Evolutionary conservation across 2,329 filamentous ascomycete species (phyloP).

Genomic region (Apiospora phragmitis): DNA sequence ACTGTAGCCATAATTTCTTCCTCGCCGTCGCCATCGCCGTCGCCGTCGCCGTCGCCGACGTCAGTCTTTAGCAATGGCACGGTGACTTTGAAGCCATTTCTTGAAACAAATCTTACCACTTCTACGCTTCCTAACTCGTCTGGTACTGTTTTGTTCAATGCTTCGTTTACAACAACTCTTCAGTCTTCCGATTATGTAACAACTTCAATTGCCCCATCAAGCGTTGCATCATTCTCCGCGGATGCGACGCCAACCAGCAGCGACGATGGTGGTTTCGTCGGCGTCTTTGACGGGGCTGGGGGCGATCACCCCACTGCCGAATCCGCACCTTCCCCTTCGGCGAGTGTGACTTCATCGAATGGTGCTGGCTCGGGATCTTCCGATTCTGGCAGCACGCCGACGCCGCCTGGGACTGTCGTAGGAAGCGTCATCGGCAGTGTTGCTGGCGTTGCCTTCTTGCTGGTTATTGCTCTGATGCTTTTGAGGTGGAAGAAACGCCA

Average conservation of each 20-base stretch:
- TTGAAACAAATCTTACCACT: constrained; percentile 15
- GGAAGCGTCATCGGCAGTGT: constrained; percentile 59
- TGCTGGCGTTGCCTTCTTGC: constrained; percentile 58
- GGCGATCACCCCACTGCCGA: constrained; percentile 23
- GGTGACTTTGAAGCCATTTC: constrained; percentile 12
- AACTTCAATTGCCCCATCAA: constrained; percentile 13
- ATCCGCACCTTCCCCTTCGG: constrained; percentile 25
- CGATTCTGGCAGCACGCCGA: constrained; percentile 20
- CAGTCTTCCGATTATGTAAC: constrained; percentile 12
- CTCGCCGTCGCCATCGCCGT: not conserved
- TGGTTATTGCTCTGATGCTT: constrained; percentile 53
- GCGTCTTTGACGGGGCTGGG: constrained; percentile 18
- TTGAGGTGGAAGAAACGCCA: constrained; percentile 57
- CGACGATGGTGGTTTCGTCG: constrained; percentile 17
- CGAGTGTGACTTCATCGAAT: constrained; percentile 21
- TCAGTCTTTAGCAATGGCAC: constrained; percentile 14
- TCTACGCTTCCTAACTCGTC: constrained; percentile 17
- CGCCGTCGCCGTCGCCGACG: not conserved
- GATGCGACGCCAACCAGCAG: constrained; percentile 15
- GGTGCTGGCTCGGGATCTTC: constrained; percentile 20
- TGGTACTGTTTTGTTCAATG: constrained; percentile 17
- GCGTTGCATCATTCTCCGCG: not conserved
- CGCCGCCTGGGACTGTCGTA: constrained; percentile 43
- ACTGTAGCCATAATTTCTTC: not conserved
- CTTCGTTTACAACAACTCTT: constrained; percentile 17